These are phyloP conservation scores for Aspergillus haitiensis DNA, from an alignment of 495 filamentous ascomycete genomes.

Conservation along the genomic window DNA sequence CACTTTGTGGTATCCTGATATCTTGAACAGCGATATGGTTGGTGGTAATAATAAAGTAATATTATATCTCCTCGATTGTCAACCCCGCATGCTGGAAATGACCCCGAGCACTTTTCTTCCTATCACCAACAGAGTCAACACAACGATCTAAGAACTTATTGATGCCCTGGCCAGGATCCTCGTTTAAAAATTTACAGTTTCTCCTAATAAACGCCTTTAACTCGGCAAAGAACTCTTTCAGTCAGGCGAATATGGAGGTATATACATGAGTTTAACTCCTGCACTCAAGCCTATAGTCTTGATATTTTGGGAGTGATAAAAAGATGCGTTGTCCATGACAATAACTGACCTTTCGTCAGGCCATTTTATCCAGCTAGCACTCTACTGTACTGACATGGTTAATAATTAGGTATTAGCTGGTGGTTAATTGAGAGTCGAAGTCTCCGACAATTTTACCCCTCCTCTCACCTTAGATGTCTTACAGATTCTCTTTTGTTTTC, in stretches of 20 bases:
- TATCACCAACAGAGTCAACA: conserved; percentile 28
- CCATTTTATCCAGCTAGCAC: too few relatives aligned
- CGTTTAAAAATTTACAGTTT: conserved; percentile 28
- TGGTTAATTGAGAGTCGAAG: too few relatives aligned
- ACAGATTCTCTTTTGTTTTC: too few relatives aligned
- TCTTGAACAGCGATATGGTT: too few relatives aligned
- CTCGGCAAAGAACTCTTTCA: conserved; percentile 34
- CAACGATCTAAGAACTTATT: conserved; percentile 27
- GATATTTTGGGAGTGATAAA: conserved; percentile 37
- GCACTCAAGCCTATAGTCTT: conserved; percentile 35
- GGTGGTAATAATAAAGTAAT: too few relatives aligned
- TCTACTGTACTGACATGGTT: too few relatives aligned
- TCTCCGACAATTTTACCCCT: too few relatives aligned
- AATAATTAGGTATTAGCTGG: too few relatives aligned
- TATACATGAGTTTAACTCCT: conserved; percentile 39
- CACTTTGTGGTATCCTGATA: too few relatives aligned
- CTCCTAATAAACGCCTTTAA: conserved; percentile 33
- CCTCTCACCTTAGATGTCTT: too few relatives aligned
- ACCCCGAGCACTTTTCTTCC: conserved; percentile 22
- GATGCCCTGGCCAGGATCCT: conserved; percentile 39
- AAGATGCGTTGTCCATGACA: conserved; percentile 49
- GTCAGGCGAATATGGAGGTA: conserved; percentile 30
- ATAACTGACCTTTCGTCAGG: conserved; percentile 44
- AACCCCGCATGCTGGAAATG: conserved; percentile 27
- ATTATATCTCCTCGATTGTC: conserved; percentile 9